These are phyloP conservation scores for Leucosporidium creatinivorum DNA, from an alignment of 768 basidiomycete genomes.

Conservation along the genomic window DNA sequence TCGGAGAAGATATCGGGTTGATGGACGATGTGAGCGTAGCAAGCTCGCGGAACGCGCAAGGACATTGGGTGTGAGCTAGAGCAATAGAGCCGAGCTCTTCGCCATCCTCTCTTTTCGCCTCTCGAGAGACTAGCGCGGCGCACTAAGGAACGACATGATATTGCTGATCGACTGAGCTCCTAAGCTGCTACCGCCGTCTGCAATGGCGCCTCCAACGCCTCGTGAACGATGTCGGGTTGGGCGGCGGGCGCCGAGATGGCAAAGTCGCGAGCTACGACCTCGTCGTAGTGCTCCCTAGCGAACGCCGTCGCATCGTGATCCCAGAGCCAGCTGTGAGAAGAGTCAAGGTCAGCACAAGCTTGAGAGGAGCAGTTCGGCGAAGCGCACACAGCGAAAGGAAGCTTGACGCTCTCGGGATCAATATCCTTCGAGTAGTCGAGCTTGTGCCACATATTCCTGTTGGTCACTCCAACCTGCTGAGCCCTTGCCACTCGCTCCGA, in stretches of 20 bases:
- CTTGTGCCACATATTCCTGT: constrained; percentile 16
- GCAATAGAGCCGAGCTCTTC: too few species aligned
- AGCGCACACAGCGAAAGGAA: constrained; percentile 1
- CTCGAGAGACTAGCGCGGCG: too few species aligned
- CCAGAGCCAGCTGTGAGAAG: neutral
- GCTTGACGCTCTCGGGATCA: constrained; percentile 2
- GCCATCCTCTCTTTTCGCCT: too few species aligned
- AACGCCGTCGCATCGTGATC: constrained; percentile 8
- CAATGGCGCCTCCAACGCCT: too few species aligned
- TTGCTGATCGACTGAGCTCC: too few species aligned
- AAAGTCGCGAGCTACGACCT: neutral
- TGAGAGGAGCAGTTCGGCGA: neutral
- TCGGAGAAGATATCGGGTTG: constrained; percentile 12
- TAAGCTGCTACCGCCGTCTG: too few species aligned
- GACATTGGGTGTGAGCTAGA: too few species aligned
- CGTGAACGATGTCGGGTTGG: too few species aligned
- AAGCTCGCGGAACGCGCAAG: neutral
- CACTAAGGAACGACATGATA: too few species aligned
- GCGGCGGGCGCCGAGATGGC: too few species aligned
- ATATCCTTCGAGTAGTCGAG: constrained; percentile 7
- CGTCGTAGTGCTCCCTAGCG: neutral
- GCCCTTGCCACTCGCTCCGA: constrained; percentile 13
- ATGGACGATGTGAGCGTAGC: constrained; percentile 19
- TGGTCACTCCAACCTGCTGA: constrained; percentile 10
- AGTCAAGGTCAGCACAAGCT: neutral